phyloP scores from a whole-genome alignment of 1,284 basidiomycete genomes.

The Lentinula novae-zelandiae region DNA sequence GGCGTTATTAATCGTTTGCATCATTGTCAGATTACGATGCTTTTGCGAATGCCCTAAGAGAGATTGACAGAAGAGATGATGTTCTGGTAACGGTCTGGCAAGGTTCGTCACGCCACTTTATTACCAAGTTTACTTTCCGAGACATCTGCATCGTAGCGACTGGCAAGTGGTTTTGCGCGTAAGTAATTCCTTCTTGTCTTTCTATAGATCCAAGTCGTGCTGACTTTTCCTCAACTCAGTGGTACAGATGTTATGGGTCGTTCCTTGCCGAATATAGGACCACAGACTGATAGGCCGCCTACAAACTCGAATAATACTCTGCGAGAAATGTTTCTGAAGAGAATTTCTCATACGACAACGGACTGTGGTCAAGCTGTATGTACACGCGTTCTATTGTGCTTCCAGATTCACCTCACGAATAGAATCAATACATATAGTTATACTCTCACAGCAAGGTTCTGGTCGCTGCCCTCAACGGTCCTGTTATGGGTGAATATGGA shows the following conservation, averaged over 20 bases:
- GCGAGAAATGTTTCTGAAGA: slow-evolving; percentile 40
- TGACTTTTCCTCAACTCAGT: slow-evolving; percentile 23
- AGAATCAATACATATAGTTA: slow-evolving; percentile 34
- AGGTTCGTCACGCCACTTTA: slow-evolving; percentile 34
- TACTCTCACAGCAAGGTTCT: slow-evolving; percentile 63
- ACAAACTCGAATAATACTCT: slow-evolving; percentile 15
- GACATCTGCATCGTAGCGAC: slow-evolving; percentile 38
- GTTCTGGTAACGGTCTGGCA: slow-evolving; percentile 66
- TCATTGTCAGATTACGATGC: slow-evolving; percentile 52
- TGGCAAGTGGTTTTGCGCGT: slow-evolving; percentile 74
- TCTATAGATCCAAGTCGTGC: neutral
- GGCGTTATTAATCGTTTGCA: neutral
- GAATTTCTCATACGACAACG: slow-evolving; percentile 47
- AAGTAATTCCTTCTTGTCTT: slow-evolving; percentile 22
- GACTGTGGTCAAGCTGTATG: slow-evolving; percentile 62
- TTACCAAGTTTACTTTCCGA: neutral
- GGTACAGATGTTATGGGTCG: slow-evolving; percentile 51
- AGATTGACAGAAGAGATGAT: slow-evolving; percentile 56
- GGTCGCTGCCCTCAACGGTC: slow-evolving; percentile 67
- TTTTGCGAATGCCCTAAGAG: slow-evolving; percentile 53
- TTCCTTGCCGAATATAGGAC: slow-evolving; percentile 13
- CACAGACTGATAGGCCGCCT: slow-evolving; percentile 14
- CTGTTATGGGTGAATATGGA: slow-evolving; percentile 55
- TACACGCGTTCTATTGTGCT: neutral
- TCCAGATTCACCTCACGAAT: neutral